phyloP scores from a whole-genome alignment of 139 green algal genomes.

The Desmodesmus armatus region DNA sequence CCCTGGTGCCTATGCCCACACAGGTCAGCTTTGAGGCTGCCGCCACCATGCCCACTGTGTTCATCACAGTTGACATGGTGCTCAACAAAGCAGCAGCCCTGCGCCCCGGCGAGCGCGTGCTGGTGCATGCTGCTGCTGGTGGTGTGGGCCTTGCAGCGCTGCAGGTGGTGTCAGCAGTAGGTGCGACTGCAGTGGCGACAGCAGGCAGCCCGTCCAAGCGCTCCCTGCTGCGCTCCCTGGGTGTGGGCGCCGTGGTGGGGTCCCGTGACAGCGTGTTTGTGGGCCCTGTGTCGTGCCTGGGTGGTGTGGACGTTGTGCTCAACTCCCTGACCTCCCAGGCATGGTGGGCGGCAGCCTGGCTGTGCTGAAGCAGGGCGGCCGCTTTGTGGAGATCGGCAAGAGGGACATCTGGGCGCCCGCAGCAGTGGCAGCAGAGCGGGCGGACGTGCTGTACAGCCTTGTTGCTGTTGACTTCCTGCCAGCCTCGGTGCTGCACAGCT shows the following conservation, averaged over 20 bases:
- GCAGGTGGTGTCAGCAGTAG: conserved; percentile 62
- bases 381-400: conserved; percentile 92
- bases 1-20: conserved; percentile 75
- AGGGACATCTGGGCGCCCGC: conserved; percentile 82
- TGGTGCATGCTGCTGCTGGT: conserved; percentile 85
- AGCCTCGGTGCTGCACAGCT: conserved; percentile 52
- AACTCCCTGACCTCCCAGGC: conserved; percentile 88
- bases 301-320: conserved; percentile 74
- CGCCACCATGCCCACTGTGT: conserved; percentile 84
- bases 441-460: conserved; percentile 80
- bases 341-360: conserved; percentile 75
- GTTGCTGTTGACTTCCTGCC: conserved; percentile 92
- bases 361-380: conserved; percentile 62
- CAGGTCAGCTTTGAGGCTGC: conserved; percentile 78
- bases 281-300: conserved; percentile 39
- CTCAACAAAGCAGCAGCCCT: conserved; percentile 64
- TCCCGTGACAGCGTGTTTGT: conserved; percentile 55
- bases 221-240: conserved; percentile 66
- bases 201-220: conserved; percentile 82
- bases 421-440: conserved; percentile 73
- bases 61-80: conserved; percentile 80
- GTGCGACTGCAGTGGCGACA: conserved; percentile 65
- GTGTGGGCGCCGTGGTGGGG: conserved; percentile 51
- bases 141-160: conserved; percentile 85
- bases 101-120: conserved; percentile 58